Base-by-base conservation (phyloP, 1,284 basidiomycete genomes). In the Papiliotrema laurentii region DNA sequence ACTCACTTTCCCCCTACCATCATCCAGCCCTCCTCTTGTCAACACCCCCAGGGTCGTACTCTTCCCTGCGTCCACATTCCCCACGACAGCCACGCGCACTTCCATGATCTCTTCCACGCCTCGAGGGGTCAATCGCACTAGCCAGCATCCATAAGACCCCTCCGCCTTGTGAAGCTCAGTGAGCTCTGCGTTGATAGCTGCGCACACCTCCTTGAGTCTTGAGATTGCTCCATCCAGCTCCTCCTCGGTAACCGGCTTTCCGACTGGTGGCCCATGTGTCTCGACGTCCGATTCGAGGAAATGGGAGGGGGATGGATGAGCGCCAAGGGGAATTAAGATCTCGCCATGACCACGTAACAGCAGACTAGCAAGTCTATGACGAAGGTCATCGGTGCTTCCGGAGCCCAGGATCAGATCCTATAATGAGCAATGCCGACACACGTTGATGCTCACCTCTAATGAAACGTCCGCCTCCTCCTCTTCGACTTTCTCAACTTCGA, bases 31-130 rank as follows among this genome's bases (percentile, higher is more conserved):
- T 37, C 93, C 91, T 83, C 73, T 71, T 28, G 66, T 77, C 44
- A 75, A 61, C 7, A 74, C 67, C 2, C 93, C 94, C 13, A 97
- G 77, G 14, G 91, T 90, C 13, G 92, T 97, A 2, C 86, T 90
- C 73, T 98, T 97, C 2, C 94, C 94, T 30, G 89, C 78, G 59
- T 81, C 79, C 35, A 80, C 79, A 58, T 97, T 97, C 2, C 94
- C 94, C 9, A 97, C 89, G 2, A 96, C 91, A 0, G 93, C 93
- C 56, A 93, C 89, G 22, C 94, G 83, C 2, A 97, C 89, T 74
- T 98, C 94, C 14, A 87, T 67, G 38, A 75, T 73, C 50, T 75
- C 71, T 58, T 74, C 71, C 9, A 73, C 70, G 7, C 68, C 64
- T 11, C 61, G 48, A 0, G 74, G 72, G 1, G 56, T 63, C 28